A percentile compares a stretch with the other conserved stretches of the same genome.
Evolutionary conservation across 352 stramenopile genomes (phyloP).

Genomic region (Pythium scleroteichum): DNA sequence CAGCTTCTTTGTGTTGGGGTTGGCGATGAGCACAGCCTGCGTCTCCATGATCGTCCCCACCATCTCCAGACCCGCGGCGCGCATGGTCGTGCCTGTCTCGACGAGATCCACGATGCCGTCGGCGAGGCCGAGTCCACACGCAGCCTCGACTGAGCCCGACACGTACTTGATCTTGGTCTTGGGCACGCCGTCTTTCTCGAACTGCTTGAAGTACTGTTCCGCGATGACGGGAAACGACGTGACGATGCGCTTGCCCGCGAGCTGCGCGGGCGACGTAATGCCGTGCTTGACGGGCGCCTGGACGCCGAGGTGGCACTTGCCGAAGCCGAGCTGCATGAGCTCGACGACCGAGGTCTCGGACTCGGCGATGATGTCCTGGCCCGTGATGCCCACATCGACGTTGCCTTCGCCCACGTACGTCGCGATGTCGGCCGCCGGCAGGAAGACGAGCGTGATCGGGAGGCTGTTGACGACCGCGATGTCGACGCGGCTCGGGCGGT

Average conservation of each 20-base stretch:
- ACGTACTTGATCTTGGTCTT: slow-evolving; percentile 95
- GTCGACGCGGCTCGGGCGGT: slow-evolving; percentile 88
- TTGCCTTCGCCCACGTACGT: slow-evolving; percentile 98
- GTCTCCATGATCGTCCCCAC: slow-evolving; percentile 92
- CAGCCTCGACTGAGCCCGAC: slow-evolving; percentile 97
- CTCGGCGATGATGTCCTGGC: slow-evolving; percentile 94
- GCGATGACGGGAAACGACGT: slow-evolving; percentile 96
- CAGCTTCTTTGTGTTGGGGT: slow-evolving; percentile 72
- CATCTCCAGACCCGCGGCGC: slow-evolving; percentile 94
- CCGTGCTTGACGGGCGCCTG: slow-evolving; percentile 91
- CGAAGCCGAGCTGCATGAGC: slow-evolving; percentile 95
- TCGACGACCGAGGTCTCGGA: slow-evolving; percentile 89
- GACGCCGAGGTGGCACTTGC: slow-evolving; percentile 94
- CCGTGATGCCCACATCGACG: slow-evolving; percentile 98
- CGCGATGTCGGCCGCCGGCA: slow-evolving; percentile 97
- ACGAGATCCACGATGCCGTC: slow-evolving; percentile 99
- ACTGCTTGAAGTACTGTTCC: slow-evolving; percentile 93
- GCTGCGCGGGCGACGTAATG: slow-evolving; percentile 74
- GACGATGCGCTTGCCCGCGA: slow-evolving; percentile 97
- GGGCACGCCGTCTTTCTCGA: slow-evolving; percentile 65
- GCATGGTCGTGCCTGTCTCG: slow-evolving; percentile 99
- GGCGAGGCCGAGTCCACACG: slow-evolving; percentile 95
- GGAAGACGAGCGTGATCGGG: slow-evolving; percentile 96
- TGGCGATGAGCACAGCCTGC: slow-evolving; percentile 92
- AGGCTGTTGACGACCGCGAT: slow-evolving; percentile 94